phyloP scores from a whole-genome alignment of 2,329 filamentous ascomycete species.

The Monilinia vaccinii-corymbosi region DNA sequence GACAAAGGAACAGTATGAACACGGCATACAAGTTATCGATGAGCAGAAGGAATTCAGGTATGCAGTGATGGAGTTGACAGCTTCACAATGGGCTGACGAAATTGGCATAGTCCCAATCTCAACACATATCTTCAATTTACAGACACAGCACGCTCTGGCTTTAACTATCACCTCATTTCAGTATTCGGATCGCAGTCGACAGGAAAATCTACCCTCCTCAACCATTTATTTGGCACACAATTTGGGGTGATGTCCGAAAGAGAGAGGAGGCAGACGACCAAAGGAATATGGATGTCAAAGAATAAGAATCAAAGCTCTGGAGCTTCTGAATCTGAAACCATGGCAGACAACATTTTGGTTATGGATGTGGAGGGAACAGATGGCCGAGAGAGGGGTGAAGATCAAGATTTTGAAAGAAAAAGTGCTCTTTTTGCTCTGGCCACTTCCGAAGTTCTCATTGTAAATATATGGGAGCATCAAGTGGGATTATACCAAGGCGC shows the following conservation, averaged over 20 bases:
- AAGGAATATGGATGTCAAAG: slow-evolving; percentile 99
- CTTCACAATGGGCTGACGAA: slow-evolving; percentile 15
- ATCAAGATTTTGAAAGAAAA: slow-evolving; percentile 98
- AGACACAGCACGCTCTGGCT: slow-evolving; percentile 77
- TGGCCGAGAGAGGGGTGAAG: slow-evolving; percentile 89
- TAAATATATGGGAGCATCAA: slow-evolving; percentile 99
- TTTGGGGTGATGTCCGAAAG: slow-evolving; percentile 98
- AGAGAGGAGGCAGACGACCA: slow-evolving; percentile 91
- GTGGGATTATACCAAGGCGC: slow-evolving; percentile 96
- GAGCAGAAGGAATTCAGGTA: slow-evolving; percentile 97
- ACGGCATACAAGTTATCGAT: slow-evolving; percentile 95
- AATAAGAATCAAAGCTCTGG: slow-evolving; percentile 61
- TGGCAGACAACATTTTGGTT: slow-evolving; percentile 97
- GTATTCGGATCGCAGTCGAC: slow-evolving; percentile 99
- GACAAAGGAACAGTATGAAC: slow-evolving; percentile 62
- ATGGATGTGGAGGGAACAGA: slow-evolving; percentile 99
- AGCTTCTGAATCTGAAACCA: slow-evolving; percentile 43
- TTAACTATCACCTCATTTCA: slow-evolving; percentile 98
- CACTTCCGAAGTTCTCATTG: slow-evolving; percentile 93
- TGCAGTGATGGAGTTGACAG: slow-evolving; percentile 26
- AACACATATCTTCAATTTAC: slow-evolving; percentile 74
- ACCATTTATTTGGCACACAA: slow-evolving; percentile 88
- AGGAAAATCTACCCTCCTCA: slow-evolving; percentile 93
- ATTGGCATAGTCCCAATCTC: slow-evolving; percentile 54
- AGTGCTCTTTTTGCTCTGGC: slow-evolving; percentile 94